A percentile compares a stretch with the other conserved stretches of the same genome.
Conservation (phyloP, 1,284 basidiomycete genomes). For the Pterulicium gracile region DNA sequence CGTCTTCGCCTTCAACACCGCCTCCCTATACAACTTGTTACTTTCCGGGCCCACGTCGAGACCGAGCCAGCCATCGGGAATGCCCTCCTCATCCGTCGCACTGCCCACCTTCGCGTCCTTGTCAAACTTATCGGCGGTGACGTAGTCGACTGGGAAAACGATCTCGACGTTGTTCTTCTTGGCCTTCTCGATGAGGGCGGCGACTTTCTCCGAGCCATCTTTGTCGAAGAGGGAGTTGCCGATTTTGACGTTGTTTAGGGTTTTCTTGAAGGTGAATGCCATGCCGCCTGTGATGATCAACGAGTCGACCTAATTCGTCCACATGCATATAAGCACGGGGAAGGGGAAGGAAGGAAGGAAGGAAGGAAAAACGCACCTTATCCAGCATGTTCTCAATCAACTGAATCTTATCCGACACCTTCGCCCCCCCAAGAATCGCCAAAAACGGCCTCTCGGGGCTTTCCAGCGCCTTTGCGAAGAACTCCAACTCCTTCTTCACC, state of each 20-base stretch:
- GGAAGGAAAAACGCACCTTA: conserved; percentile 47
- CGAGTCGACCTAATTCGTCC: conserved; percentile 90
- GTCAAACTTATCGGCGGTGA: conserved; percentile 92
- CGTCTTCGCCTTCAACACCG: conserved; percentile 87
- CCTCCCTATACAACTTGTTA: conserved; percentile 67
- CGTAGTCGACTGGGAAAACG: conserved; percentile 92
- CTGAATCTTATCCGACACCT: conserved; percentile 98
- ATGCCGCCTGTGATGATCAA: conserved; percentile 98
- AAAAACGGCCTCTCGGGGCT: conserved; percentile 93
- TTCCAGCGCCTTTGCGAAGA: conserved; percentile 96
- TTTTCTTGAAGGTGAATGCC: conserved; percentile 99
- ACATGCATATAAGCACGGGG: not conserved
- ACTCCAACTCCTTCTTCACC: conserved; percentile 98
- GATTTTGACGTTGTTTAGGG: conserved; percentile 71
- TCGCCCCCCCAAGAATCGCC: conserved; percentile 96
- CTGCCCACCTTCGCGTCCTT: conserved; percentile 79
- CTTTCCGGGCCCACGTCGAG: conserved; percentile 84
- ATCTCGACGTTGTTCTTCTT: conserved; percentile 90
- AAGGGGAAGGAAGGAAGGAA: conserved; percentile 4
- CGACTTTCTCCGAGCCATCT: conserved; percentile 84
- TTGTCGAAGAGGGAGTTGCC: conserved; percentile 93
- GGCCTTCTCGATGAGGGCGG: conserved; percentile 82
- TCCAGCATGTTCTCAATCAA: conserved; percentile 99
- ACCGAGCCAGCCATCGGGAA: conserved; percentile 92
- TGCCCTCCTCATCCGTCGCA: conserved; percentile 79